Conservation (phyloP, 805 yeast species). For the Brettanomyces naardenensis region DNA sequence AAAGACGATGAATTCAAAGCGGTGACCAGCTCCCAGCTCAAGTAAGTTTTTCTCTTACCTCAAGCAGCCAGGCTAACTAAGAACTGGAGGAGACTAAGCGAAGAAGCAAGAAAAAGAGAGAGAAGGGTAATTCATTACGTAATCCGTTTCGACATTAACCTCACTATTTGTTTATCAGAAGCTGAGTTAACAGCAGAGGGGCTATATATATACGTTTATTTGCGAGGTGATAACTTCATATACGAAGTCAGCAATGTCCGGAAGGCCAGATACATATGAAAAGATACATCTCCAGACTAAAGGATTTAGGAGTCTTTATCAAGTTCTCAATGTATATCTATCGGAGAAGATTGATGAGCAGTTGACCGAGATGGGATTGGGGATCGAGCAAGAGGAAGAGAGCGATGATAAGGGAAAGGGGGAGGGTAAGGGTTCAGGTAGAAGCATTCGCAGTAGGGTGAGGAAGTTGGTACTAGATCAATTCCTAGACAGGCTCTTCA, state of each 20-base stretch:
- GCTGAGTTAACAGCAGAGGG: too few relatives aligned
- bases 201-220: too few relatives aligned
- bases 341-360: slow-evolving; percentile 33
- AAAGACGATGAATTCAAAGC: too few relatives aligned
- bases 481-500: slow-evolving; percentile 47
- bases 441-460: slow-evolving; percentile 12
- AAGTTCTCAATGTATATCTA: slow-evolving; percentile 33
- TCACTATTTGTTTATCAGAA: too few relatives aligned
- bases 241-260: background rate
- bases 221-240: too few relatives aligned
- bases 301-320: slow-evolving; percentile 44
- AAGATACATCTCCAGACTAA: slow-evolving; percentile 36
- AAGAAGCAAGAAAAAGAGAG: too few relatives aligned
- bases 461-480: slow-evolving; percentile 37
- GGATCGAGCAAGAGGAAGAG: slow-evolving; percentile 1
- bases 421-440: slow-evolving; percentile 14
- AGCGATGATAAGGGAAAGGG: slow-evolving; percentile 6
- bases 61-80: too few relatives aligned
- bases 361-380: slow-evolving; percentile 8
- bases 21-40: too few relatives aligned
- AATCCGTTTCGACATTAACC: too few relatives aligned
- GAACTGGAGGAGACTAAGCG: too few relatives aligned
- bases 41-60: too few relatives aligned
- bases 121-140: too few relatives aligned
- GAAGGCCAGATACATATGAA: slow-evolving; percentile 1